These are phyloP conservation scores for Symbiodinium natans DNA, from an alignment of 73 alveolate genomes.

Conservation along the genomic window DNA sequence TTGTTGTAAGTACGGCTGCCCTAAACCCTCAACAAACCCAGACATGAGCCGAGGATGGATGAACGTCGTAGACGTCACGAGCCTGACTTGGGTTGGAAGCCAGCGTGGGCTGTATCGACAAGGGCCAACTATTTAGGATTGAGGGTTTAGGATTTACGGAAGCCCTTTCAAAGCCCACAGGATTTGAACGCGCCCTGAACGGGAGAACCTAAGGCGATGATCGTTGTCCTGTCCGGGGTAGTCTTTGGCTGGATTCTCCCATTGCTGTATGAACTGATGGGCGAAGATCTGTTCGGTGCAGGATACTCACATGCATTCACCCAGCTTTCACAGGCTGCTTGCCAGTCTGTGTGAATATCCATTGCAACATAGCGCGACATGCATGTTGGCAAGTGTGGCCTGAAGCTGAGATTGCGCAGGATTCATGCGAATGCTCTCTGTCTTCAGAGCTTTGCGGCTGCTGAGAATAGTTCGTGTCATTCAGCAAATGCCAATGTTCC, in stretches of 20 bases:
- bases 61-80: not conserved
- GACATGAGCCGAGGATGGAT: not conserved
- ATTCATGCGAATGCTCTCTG: slow-evolving; percentile 52
- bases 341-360: not conserved
- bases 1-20: too few species aligned
- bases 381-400: not conserved
- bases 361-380: not conserved
- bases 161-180: not conserved
- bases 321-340: not conserved
- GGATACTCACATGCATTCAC: not conserved
- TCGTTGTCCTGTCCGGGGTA: slow-evolving; percentile 59
- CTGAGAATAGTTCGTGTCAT: slow-evolving; percentile 81
- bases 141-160: not conserved
- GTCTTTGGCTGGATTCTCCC: slow-evolving; percentile 79
- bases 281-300: not conserved
- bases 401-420: not conserved
- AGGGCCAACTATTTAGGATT: not conserved
- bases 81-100: not conserved
- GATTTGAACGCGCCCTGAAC: not conserved
- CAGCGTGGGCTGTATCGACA: too few species aligned
- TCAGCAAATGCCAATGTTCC: slow-evolving; percentile 83
- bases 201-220: slow-evolving; percentile 18
- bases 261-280: not conserved
- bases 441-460: slow-evolving; percentile 58
- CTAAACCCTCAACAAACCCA: too few species aligned